phyloP scores from a whole-genome alignment of 2,329 filamentous ascomycete genomes.

The Apiospora phragmitis region DNA sequence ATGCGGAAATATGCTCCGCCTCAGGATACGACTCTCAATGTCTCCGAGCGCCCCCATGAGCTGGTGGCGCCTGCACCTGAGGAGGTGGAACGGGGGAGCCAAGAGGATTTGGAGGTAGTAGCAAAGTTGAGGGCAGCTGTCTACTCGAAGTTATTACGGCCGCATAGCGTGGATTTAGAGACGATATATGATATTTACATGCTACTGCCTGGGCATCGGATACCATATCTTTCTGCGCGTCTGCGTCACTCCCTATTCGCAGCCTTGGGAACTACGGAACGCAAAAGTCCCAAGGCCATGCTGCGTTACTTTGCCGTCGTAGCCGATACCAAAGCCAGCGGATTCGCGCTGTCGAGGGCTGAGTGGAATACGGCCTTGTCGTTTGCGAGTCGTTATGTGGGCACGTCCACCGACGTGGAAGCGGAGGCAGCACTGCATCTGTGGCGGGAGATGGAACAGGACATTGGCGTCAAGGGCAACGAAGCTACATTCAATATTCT shows the following conservation, averaged over 20 bases:
- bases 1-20: slow-evolving; percentile 53
- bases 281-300: slow-evolving; percentile 63
- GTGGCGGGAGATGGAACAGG: slow-evolving; percentile 88
- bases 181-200: slow-evolving; percentile 51
- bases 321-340: slow-evolving; percentile 77
- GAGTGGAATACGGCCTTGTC: slow-evolving; percentile 87
- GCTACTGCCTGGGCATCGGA: slow-evolving; percentile 51
- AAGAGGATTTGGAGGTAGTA: slow-evolving; percentile 37
- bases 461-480: slow-evolving; percentile 64
- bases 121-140: slow-evolving; percentile 43
- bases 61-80: slow-evolving; percentile 44
- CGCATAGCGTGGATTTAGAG: slow-evolving; percentile 40
- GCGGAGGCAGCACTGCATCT: slow-evolving; percentile 70
- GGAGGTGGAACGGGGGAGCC: slow-evolving; percentile 37
- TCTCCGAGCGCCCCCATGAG: slow-evolving; percentile 54
- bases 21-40: slow-evolving; percentile 46
- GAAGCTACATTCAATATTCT: slow-evolving; percentile 91
- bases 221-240: slow-evolving; percentile 48
- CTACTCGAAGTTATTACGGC: slow-evolving; percentile 42
- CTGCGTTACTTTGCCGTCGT: slow-evolving; percentile 80
- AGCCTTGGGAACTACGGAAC: slow-evolving; percentile 64
- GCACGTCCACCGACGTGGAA: slow-evolving; percentile 57
- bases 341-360: slow-evolving; percentile 63
- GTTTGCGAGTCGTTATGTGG: slow-evolving; percentile 73
- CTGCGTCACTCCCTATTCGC: slow-evolving; percentile 66